Evolutionary conservation across 371 early-diverging fungal species (phyloP).

Genomic region (Mortierella sp.): DNA sequence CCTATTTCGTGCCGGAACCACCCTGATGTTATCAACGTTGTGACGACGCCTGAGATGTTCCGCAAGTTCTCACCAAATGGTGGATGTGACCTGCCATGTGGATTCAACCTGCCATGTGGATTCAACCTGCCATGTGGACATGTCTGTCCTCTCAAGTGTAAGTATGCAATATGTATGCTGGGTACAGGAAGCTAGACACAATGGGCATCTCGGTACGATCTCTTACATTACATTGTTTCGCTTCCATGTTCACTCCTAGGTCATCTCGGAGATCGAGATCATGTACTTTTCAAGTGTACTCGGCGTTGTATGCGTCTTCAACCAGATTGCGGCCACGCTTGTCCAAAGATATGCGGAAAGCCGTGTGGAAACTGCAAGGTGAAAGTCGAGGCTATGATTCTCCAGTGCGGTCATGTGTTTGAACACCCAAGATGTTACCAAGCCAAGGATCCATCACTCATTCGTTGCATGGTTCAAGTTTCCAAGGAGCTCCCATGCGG

Average conservation of each 20-base stretch:
- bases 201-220: too few relatives aligned
- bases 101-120: constrained; percentile 26
- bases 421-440: constrained; percentile 37
- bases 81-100: constrained; percentile 50
- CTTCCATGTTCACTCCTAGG: constrained; percentile 12
- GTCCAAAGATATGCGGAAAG: constrained; percentile 57
- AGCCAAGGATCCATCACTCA: constrained; percentile 13
- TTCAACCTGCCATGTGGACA: constrained; percentile 48
- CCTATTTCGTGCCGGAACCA: constrained; percentile 59
- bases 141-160: constrained; percentile 51
- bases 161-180: too few relatives aligned
- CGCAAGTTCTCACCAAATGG: constrained; percentile 48
- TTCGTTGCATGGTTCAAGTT: constrained; percentile 37
- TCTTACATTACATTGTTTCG: too few relatives aligned
- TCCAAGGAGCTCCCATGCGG: constrained; percentile 23
- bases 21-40: constrained; percentile 28
- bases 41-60: neutral
- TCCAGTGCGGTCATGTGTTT: constrained; percentile 48
- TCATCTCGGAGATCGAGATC: constrained; percentile 29
- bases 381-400: constrained; percentile 16
- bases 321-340: constrained; percentile 40
- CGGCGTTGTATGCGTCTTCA: constrained; percentile 55
- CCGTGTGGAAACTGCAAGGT: constrained; percentile 54
- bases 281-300: constrained; percentile 42
- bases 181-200: too few relatives aligned